A percentile compares a stretch with the other conserved stretches of the same genome.
phyloP scores from a whole-genome alignment of 768 basidiomycete genomes.

The Podaxis pistillaris region DNA sequence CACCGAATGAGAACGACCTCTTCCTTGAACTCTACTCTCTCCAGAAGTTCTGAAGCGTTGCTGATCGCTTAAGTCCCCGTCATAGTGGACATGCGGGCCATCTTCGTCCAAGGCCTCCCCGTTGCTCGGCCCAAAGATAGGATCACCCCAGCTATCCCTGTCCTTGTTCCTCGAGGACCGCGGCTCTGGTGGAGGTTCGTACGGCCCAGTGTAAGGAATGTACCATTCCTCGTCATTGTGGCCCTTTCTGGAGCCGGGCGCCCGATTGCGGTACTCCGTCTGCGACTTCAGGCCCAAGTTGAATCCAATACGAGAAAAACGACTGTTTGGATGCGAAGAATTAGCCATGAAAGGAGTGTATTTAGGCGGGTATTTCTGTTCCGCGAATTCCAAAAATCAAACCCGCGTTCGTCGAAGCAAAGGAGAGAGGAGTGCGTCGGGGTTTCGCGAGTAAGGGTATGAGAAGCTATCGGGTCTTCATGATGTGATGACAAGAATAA shows the following conservation, averaged over 20 bases:
- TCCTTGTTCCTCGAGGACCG: constrained; percentile 8
- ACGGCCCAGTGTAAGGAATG: constrained; percentile 20
- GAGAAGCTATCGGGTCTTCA: constrained; percentile 1
- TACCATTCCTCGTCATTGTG: constrained; percentile 19
- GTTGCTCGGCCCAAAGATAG: constrained; percentile 11
- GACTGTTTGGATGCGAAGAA: neutral
- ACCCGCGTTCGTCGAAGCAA: neutral
- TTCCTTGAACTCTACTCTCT: constrained; percentile 21
- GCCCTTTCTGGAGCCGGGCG: neutral
- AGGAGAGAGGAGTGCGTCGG: neutral
- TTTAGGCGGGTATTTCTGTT: neutral
- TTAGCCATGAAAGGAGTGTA: constrained; percentile 1
- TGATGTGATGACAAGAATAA: neutral
- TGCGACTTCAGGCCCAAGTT: constrained; percentile 8
- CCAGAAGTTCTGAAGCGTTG: constrained; percentile 1
- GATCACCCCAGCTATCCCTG: constrained; percentile 21
- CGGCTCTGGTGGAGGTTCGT: constrained; percentile 17
- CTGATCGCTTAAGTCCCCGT: neutral
- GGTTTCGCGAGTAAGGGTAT: neutral
- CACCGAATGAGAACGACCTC: constrained; percentile 38
- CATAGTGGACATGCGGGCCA: neutral
- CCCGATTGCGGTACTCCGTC: constrained; percentile 3
- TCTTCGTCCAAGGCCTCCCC: neutral
- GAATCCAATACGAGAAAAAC: constrained; percentile 7
- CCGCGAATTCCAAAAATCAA: neutral